Evolutionary conservation across 352 stramenopile species (phyloP).

Genomic region (Pythium vanterpoolii): DNA sequence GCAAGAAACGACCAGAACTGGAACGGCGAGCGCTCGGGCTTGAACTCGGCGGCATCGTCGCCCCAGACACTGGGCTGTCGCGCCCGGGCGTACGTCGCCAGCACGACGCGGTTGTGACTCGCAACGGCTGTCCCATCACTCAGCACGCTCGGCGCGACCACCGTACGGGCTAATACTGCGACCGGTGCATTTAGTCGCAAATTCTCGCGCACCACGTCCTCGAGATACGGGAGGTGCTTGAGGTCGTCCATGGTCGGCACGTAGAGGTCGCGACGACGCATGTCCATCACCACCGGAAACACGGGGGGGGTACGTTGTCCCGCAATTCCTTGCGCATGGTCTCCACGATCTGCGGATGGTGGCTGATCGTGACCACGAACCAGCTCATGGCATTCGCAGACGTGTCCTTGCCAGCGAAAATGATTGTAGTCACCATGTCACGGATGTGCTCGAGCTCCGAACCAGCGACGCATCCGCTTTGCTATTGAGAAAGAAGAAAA

Average conservation of each 20-base stretch:
- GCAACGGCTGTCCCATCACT: conserved; percentile 44
- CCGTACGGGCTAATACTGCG: conserved; percentile 46
- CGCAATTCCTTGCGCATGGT: conserved; percentile 61
- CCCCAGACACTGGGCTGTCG: conserved; percentile 8
- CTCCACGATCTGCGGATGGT: conserved; percentile 37
- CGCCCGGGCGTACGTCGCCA: conserved; percentile 31
- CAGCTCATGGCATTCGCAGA: conserved; percentile 61
- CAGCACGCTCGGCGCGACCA: conserved; percentile 33
- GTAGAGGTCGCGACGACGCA: not conserved
- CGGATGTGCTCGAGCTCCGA: conserved; percentile 45
- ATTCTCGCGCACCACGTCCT: conserved; percentile 58
- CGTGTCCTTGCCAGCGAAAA: conserved; percentile 76
- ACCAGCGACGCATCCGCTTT: conserved; percentile 30
- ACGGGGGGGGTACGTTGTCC: too few species aligned
- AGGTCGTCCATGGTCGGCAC: conserved; percentile 40
- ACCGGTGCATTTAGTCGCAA: conserved; percentile 65
- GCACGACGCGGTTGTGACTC: conserved; percentile 23
- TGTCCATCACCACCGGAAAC: conserved; percentile 16
- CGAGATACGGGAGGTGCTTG: conserved; percentile 52
- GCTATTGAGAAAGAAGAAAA: conserved; percentile 37
- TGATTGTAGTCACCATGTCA: conserved; percentile 73
- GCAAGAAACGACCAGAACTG: conserved; percentile 43
- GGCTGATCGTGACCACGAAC: conserved; percentile 63
- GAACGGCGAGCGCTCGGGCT: conserved; percentile 20
- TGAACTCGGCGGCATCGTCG: not conserved